These are phyloP conservation scores for Leccinum fallax DNA, from an alignment of 1,284 basidiomycete species.

Conservation along the genomic window DNA sequence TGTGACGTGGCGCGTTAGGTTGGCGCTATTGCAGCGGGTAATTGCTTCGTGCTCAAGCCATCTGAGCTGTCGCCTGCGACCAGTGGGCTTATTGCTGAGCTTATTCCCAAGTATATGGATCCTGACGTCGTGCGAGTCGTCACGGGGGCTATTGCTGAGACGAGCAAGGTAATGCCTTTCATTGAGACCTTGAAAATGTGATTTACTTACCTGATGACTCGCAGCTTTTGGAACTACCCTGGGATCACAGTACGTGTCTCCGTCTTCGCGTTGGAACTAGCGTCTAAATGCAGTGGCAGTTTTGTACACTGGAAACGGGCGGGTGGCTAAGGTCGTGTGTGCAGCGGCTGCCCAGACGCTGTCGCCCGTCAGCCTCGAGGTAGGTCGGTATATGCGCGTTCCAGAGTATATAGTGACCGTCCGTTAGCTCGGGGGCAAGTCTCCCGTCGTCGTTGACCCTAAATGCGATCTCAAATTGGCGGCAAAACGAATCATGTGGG, in stretches of 20 bases:
- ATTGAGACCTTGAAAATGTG: neutral
- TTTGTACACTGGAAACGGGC: conserved; percentile 60
- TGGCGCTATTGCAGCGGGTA: conserved; percentile 82
- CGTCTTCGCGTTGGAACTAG: neutral
- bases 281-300: conserved; percentile 39
- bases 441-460: conserved; percentile 79
- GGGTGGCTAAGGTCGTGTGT: conserved; percentile 80
- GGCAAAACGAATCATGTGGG: conserved; percentile 75
- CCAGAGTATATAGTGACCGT: neutral
- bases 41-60: conserved; percentile 75
- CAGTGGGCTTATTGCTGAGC: conserved; percentile 69
- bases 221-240: conserved; percentile 75
- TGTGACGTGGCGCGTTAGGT: conserved; percentile 35
- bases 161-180: conserved; percentile 54
- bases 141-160: conserved; percentile 76
- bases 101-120: conserved; percentile 84
- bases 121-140: conserved; percentile 70
- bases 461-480: conserved; percentile 60
- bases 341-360: conserved; percentile 85
- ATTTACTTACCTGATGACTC: neutral
- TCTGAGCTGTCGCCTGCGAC: conserved; percentile 77
- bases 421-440: conserved; percentile 56
- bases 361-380: conserved; percentile 83
- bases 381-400: conserved; percentile 24
- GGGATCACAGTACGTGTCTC: conserved; percentile 77